Evolutionary conservation across 2,329 filamentous ascomycete genomes (phyloP), one percentile per base, ranked within the genome.

Genomic region (Stromatinia cepivora): DNA sequence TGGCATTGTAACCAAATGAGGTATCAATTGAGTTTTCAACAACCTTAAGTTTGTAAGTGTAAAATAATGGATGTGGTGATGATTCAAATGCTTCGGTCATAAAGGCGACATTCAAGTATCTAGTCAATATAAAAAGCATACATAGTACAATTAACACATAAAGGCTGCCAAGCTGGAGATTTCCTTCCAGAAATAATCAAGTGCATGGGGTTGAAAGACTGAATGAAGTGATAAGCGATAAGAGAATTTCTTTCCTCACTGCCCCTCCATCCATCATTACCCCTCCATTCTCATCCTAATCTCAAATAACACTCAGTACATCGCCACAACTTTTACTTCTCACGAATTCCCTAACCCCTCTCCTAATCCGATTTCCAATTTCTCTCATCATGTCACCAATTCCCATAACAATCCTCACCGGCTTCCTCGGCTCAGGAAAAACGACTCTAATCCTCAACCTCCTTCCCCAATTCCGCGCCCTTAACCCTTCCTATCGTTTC

Each of bases 381-480:
- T 20, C 39, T 31, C 61, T 34, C 20, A 56, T 39, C 52, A 54
- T 63, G 46, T 73, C 52, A 50, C 88, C 90, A 1, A 95, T 93
- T 74, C 93, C 94, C 6, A 91, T 97, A 79, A 98, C 94, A 59
- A 96, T 99, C 78, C 85, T 99, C 66, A 99, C 95, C 7, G 95
- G 95, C 79, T 99, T 98, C 81, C 87, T 98, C 22, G 95, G 95
- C 77, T 94, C 93, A 11, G 95, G 95, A 70, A 98, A 98, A 82
- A 99, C 95, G 1, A 98, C 95, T 2, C 86, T 99, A 70, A 93
- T 99, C 73, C 89, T 99, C 72, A 95, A 95, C 81, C 90, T 99
- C 17, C 86, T 98, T 74, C 93, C 94, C 0, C 95, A 99, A 82
- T 90, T 99, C 20, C 86, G 83, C 76, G 89, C 90, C n/a, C 81